These are phyloP conservation scores for Diplodia mutila DNA, from an alignment of 2,329 filamentous ascomycete species.

Conservation along the genomic window DNA sequence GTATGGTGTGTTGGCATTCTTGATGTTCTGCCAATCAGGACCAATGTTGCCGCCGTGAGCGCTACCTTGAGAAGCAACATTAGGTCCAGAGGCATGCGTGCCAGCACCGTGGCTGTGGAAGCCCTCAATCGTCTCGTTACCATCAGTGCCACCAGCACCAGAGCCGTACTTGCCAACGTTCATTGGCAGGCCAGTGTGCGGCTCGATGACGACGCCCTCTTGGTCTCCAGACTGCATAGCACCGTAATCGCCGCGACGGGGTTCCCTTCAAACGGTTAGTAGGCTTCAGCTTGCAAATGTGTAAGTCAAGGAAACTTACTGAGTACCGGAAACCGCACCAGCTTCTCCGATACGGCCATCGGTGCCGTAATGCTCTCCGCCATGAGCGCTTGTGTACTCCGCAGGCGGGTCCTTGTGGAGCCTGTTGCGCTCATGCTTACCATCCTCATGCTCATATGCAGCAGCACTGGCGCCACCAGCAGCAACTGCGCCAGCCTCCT, in stretches of 20 bases:
- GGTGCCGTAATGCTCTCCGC: slow-evolving; percentile 21
- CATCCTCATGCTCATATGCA: slow-evolving; percentile 31
- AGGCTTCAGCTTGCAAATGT: no score
- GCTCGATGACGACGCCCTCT: slow-evolving; percentile 40
- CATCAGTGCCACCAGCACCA: slow-evolving; percentile 45
- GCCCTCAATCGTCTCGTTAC: slow-evolving; percentile 35
- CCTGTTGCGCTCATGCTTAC: slow-evolving; percentile 39
- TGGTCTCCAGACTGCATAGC: slow-evolving; percentile 27
- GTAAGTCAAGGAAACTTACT: background rate
- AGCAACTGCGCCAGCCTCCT: slow-evolving; percentile 32
- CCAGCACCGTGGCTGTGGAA: slow-evolving; percentile 29
- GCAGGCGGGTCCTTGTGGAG: slow-evolving; percentile 49
- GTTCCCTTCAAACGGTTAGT: background rate
- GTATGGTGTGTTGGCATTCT: slow-evolving; percentile 37
- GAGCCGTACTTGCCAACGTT: slow-evolving; percentile 44
- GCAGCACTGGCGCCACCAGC: slow-evolving; percentile 31
- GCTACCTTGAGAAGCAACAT: background rate
- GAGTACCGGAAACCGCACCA: background rate
- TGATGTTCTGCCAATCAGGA: slow-evolving; percentile 34
- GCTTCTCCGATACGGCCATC: background rate
- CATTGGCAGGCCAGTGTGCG: slow-evolving; percentile 47
- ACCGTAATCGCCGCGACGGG: background rate
- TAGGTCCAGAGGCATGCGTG: background rate
- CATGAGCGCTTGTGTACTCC: slow-evolving; percentile 28
- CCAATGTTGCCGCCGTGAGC: background rate